Base-by-base conservation (phyloP, 805 yeast species). In the Cephaloascus fragrans region DNA sequence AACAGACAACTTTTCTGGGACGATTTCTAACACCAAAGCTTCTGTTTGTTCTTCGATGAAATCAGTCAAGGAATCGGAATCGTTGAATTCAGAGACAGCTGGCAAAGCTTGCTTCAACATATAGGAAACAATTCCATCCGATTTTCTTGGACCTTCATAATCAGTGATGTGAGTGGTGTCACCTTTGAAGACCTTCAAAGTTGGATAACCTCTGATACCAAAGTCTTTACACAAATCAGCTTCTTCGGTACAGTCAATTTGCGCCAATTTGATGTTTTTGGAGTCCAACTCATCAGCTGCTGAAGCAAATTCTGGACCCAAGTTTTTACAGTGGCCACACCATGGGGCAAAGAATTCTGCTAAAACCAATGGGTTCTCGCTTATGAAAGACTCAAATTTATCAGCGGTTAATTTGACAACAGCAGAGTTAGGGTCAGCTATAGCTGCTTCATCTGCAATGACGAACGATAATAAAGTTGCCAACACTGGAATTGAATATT, bases 261-360 rank as follows among this genome's bases (percentile, higher is more conserved):
- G 95, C 36, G 87, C 94, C 53, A 86, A 67, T 51, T 77, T 75
- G 58, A 84, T 80, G 39, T 74, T 66, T 44, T 83, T 75, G 38
- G 68, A 74, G 36, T 68, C 69, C 55, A 84, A 69, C 16, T 53
- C 49, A 48, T 80, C 77, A 37, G 90, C 86, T 38, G 95, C 95
- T 49, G 73, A 61, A 39, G 77, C 67, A 49, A 72, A 84, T 59
- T 86, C 81, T 28, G 96, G 96, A 10, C 87, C 95, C 47, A 86
- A 65, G 37, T 73, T 74, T 69, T 89, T 87, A 73, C 97, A 89
- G 67, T 89, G 93, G 15, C 96, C 96, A 71, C 97, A 89, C 97
- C 97, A 90, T 57, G 97, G 95, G 15, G 95, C 95, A 59, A 81
- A 86, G 63, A 86, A 86, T 62, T 86, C 95, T 17, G 90, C 83